Evolutionary conservation across 768 basidiomycete species (phyloP).

Genomic region (Termitomyces sp.): DNA sequence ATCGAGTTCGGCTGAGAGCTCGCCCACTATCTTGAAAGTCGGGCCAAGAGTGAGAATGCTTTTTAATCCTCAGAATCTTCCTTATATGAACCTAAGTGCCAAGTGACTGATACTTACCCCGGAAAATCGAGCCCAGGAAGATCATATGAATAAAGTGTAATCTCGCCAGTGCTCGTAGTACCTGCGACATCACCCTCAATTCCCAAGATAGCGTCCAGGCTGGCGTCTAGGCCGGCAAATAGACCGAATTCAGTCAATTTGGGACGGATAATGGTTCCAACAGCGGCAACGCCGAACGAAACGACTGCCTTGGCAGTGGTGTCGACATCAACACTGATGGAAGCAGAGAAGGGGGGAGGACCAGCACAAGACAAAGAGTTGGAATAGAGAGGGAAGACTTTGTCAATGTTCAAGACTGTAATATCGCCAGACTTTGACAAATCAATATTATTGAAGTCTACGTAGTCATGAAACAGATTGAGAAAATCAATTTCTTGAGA

Average conservation of each 20-base stretch:
- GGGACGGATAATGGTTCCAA: slow-evolving; percentile 44
- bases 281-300: slow-evolving; percentile 35
- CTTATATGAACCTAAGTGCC: too few species aligned
- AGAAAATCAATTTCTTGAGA: too few species aligned
- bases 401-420: slow-evolving; percentile 21
- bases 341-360: slow-evolving; percentile 18
- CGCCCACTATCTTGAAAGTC: too few species aligned
- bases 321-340: slow-evolving; percentile 25
- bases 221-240: slow-evolving; percentile 30
- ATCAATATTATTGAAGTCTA: slow-evolving; percentile 20
- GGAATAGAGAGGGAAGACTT: slow-evolving; percentile 28
- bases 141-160: too few species aligned
- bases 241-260: slow-evolving; percentile 30
- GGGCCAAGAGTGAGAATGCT: too few species aligned
- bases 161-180: too few species aligned
- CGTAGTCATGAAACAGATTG: too few species aligned
- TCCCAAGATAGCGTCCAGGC: slow-evolving; percentile 1
- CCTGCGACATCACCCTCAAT: too few species aligned
- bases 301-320: slow-evolving; percentile 31
- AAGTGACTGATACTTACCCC: too few species aligned
- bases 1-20: too few species aligned
- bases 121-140: too few species aligned
- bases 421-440: slow-evolving; percentile 25
- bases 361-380: slow-evolving; percentile 21
- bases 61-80: too few species aligned